Evolutionary conservation across 1,284 basidiomycete genomes (phyloP), one percentile per base, ranked within the genome.

Genomic region (Lentinus polychrous): DNA sequence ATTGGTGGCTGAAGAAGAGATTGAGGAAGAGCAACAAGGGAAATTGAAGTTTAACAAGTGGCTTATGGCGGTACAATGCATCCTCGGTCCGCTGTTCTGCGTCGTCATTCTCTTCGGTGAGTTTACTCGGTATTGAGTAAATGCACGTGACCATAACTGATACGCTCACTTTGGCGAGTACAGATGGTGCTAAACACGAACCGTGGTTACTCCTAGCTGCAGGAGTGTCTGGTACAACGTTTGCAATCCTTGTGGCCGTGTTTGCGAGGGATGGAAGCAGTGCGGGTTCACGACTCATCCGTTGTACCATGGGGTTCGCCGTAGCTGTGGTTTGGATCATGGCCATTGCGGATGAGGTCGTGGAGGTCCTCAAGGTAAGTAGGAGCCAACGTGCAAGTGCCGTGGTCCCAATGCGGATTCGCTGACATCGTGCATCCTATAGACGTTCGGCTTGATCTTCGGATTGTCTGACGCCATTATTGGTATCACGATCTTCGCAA

Each of bases 401-500:
- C 34, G n/a, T n/a, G n/a, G n/a, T n/a, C n/a, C n/a, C 27, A 27
- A 27, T 27, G 27, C 27, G 10, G 5, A 51, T 37, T 5, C 12
- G 7, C n/a, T 34, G n/a, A 45, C 42, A 45, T 54, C 20, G 49
- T 45, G 3, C 47, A 20, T 48, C 38, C 22, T 60, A 2, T 59
- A 95, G 86, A 88, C 91, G 0, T 86, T 96, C 57, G 95, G 94
- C 14, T 82, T 88, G 65, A 89, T 98, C 49, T 88, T 96, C 57
- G 94, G 94, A 0, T 75, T 99, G 20, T 94, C 91, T n/a, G 92
- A 98, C 63, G 94, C 95, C 22, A 95, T 99, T 61, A 88, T 99
- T 46, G 95, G 95, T 2, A 71, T 98, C 44, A 98, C 94, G 0
- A 86, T 99, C 54, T 99, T 99, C 60, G 95, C 94, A 0, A 79